Evolutionary conservation across 257 asterid genomes (phyloP).

Genomic region (Ehretia macrophylla): DNA sequence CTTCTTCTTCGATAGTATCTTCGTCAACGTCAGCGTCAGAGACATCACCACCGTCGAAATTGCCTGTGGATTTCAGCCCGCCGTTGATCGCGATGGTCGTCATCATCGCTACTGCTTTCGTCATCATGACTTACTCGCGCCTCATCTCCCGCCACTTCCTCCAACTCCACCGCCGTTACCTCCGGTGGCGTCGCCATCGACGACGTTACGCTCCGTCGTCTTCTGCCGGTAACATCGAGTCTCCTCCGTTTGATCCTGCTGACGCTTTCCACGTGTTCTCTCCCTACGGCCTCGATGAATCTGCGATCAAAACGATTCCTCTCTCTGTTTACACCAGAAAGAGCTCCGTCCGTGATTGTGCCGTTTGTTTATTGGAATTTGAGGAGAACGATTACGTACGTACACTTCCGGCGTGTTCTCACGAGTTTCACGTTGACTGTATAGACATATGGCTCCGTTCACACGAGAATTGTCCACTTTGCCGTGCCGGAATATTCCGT

Average conservation of each 20-base stretch:
- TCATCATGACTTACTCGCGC: conserved; percentile 85
- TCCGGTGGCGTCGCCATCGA: conserved; percentile 76
- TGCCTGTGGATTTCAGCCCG: conserved; percentile 81
- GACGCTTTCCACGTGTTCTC: conserved; percentile 71
- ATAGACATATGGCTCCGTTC: conserved; percentile 94
- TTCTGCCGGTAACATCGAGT: conserved; percentile 70
- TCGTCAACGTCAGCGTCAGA: conserved; percentile 19
- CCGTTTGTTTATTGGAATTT: conserved; percentile 84
- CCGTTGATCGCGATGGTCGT: conserved; percentile 94
- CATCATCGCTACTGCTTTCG: conserved; percentile 72
- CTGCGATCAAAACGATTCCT: conserved; percentile 77
- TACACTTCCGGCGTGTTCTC: conserved; percentile 78
- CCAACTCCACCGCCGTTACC: conserved; percentile 57
- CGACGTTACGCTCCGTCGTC: conserved; percentile 64
- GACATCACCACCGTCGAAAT: conserved; percentile 51
- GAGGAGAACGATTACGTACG: conserved; percentile 80
- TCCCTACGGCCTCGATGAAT: conserved; percentile 85
- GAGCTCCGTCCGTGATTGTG: conserved; percentile 66
- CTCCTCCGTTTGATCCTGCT: conserved; percentile 59
- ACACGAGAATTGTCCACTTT: conserved; percentile 92
- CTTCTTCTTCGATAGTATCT: conserved; percentile 12
- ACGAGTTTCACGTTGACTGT: conserved; percentile 91
- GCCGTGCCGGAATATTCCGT: conserved; percentile 76
- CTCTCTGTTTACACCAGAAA: conserved; percentile 63
- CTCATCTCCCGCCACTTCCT: conserved; percentile 69